Percentiles rank a stretch among this genome's conserved stretches.
phyloP scores from a whole-genome alignment of 75 land plant genomes.

The Isoetes taiwanensis region DNA sequence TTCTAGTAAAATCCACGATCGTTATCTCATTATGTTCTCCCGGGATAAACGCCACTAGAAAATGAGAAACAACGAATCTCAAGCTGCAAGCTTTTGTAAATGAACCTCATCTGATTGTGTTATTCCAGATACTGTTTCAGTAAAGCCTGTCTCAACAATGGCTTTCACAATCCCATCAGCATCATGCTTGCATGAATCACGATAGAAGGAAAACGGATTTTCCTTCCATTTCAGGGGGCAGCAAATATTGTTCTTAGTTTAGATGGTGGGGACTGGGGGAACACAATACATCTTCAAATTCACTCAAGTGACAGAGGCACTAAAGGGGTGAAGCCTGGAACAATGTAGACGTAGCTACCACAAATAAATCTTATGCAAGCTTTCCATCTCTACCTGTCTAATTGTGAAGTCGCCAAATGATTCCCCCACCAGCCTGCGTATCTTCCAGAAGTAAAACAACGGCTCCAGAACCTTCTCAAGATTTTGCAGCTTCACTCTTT shows the following conservation, averaged over 20 bases:
- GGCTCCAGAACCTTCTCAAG: constrained; percentile 91
- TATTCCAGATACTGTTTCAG: background rate
- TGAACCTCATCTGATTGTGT: background rate
- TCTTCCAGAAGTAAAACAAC: constrained; percentile 69
- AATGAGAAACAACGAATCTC: background rate
- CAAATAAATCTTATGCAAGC: background rate
- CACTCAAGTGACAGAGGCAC: background rate
- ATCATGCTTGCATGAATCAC: no score
- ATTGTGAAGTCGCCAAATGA: constrained; percentile 76
- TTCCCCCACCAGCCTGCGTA: constrained; percentile 38
- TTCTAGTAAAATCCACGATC: background rate
- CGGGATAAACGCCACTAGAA: background rate
- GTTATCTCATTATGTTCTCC: background rate
- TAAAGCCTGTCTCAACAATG: background rate
- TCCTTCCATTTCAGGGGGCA: background rate
- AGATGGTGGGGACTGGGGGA: background rate
- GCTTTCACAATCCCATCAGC: no score
- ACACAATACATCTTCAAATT: background rate
- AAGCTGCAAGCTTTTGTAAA: background rate
- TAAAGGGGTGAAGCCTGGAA: background rate
- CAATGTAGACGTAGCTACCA: background rate
- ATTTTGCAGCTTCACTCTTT: constrained; percentile 81
- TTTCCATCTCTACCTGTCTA: constrained; percentile 75
- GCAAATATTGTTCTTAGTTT: background rate
- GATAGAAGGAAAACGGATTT: background rate